phyloP scores from a whole-genome alignment of 2,329 filamentous ascomycete genomes.

The Aspergillus arachidicola region DNA sequence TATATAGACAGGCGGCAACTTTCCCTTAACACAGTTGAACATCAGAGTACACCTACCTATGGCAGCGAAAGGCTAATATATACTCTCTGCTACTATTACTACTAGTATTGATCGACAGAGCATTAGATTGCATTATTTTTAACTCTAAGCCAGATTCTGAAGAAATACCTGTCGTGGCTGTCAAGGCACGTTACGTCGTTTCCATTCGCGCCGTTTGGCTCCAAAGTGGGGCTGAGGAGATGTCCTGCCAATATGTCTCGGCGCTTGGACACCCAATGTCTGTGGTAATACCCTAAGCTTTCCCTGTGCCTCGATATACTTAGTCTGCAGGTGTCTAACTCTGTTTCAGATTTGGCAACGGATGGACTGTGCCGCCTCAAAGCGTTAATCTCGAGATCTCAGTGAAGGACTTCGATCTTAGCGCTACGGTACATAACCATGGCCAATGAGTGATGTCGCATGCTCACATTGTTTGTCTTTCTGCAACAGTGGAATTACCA shows the following conservation, averaged over 20 bases:
- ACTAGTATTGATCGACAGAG: background rate
- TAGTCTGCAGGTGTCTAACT: background rate
- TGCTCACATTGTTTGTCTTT: constrained; percentile 4
- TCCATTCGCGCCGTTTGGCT: constrained; percentile 7
- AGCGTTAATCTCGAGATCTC: background rate
- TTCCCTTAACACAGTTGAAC: background rate
- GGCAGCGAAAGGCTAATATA: background rate
- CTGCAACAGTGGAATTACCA: constrained; percentile 13
- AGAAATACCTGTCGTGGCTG: background rate
- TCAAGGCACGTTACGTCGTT: background rate
- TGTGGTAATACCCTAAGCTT: background rate
- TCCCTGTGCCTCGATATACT: background rate
- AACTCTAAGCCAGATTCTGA: background rate
- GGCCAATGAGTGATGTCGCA: constrained; percentile 11
- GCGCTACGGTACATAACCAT: constrained; percentile 3
- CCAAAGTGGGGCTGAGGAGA: background rate
- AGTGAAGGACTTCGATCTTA: background rate
- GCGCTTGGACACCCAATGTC: constrained; percentile 6
- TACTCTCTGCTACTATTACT: background rate
- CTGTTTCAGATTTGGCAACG: background rate
- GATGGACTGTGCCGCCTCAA: constrained; percentile 1
- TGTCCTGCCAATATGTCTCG: background rate
- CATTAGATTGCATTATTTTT: background rate
- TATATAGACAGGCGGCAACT: background rate
- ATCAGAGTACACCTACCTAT: background rate